Conservation (phyloP, 306 rosid species). For the Castanea mollissima region DNA sequence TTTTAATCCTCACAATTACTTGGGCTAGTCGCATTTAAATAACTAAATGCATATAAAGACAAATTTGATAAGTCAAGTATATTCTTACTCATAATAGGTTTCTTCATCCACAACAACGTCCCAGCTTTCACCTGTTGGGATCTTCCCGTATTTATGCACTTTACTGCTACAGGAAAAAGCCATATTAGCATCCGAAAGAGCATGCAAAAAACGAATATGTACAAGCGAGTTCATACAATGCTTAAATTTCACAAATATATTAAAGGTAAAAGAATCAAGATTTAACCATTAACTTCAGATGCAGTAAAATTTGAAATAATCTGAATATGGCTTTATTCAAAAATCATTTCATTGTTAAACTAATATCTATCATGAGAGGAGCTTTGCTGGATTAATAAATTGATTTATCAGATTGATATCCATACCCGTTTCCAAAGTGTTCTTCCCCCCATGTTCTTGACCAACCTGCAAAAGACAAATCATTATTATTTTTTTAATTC, state of each 20-base stretch:
- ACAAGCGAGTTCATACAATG: background rate
- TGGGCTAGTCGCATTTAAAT: background rate
- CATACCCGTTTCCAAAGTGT: slow-evolving; percentile 97
- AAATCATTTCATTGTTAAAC: background rate
- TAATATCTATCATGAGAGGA: background rate
- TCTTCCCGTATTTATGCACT: slow-evolving; percentile 97
- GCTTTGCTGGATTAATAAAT: slow-evolving; percentile 13
- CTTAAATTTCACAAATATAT: background rate
- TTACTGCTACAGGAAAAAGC: slow-evolving; percentile 53
- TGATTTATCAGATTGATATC: slow-evolving; percentile 1
- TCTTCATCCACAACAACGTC: slow-evolving; percentile 92
- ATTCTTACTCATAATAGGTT: slow-evolving; percentile 85
- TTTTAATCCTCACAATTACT: background rate
- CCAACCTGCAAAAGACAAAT: slow-evolving; percentile 68
- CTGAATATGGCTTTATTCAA: background rate
- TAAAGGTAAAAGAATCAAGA: background rate
- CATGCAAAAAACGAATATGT: background rate
- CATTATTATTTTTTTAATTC: no score
- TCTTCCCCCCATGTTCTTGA: slow-evolving; percentile 99
- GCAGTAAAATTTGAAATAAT: background rate
- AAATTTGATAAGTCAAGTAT: background rate
- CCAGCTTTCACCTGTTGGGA: slow-evolving; percentile 97
- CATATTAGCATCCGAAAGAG: slow-evolving; percentile 17
- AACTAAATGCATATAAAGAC: background rate
- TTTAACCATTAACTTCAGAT: background rate